Conservation (phyloP, 371 early-diverging fungal species). For the Mucor circinelloides region DNA sequence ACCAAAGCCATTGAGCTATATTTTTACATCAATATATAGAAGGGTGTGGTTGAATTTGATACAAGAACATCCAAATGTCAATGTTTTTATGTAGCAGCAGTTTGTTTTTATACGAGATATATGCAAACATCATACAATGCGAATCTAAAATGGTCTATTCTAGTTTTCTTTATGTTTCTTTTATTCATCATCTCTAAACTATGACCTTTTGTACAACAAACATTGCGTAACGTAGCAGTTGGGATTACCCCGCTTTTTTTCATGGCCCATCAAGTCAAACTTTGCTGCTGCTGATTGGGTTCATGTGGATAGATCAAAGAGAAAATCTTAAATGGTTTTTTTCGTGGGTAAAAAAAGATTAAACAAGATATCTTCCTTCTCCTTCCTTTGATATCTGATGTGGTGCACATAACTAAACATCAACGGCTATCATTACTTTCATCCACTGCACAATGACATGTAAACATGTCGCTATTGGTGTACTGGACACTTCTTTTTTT, state of each 20-base stretch:
- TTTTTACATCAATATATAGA: neutral
- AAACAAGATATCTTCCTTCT: neutral
- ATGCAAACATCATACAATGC: neutral
- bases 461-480: neutral
- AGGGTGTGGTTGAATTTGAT: neutral
- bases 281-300: conserved; percentile 2
- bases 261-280: conserved; percentile 16
- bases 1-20: neutral
- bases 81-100: neutral
- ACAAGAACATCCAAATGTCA: neutral
- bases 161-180: neutral
- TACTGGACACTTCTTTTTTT: neutral
- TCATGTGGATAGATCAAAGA: neutral
- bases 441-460: neutral
- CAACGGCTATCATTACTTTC: neutral
- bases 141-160: neutral
- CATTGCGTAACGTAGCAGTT: conserved; percentile 1
- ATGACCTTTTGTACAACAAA: conserved; percentile 5
- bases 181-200: neutral
- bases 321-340: conserved; percentile 8
- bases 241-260: conserved; percentile 21
- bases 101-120: neutral
- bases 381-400: neutral
- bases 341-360: conserved; percentile 4
- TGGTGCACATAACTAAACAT: neutral